These are phyloP conservation scores for Lentinula detonsa DNA, from an alignment of 768 basidiomycete species.

Conservation along the genomic window DNA sequence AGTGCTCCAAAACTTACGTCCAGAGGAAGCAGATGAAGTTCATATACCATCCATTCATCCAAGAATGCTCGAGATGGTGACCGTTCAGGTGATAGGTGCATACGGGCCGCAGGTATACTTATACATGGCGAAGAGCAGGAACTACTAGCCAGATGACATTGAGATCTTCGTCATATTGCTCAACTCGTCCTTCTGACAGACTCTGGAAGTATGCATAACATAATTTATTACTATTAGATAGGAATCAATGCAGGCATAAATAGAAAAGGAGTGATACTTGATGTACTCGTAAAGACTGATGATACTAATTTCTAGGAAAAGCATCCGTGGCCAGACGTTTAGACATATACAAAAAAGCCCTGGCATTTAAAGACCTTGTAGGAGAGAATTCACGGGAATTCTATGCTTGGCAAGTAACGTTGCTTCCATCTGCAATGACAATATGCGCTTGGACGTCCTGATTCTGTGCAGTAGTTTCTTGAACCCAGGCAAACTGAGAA, in stretches of 20 bases:
- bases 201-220: background rate
- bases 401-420: background rate
- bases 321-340: background rate
- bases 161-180: background rate
- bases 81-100: background rate
- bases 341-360: no score
- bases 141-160: background rate
- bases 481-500: background rate
- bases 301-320: background rate
- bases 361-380: no score
- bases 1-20: background rate
- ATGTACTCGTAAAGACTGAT: background rate
- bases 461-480: background rate
- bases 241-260: background rate
- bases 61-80: background rate
- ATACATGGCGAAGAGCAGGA: background rate
- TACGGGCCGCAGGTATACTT: background rate
- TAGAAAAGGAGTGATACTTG: background rate
- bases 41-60: background rate
- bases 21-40: background rate
- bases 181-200: background rate
- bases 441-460: background rate
- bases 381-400: background rate
- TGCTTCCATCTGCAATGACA: background rate
- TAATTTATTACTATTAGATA: background rate